phyloP scores from a whole-genome alignment of 169 alveolate genomes.

The Cryptosporidium felis region DNA sequence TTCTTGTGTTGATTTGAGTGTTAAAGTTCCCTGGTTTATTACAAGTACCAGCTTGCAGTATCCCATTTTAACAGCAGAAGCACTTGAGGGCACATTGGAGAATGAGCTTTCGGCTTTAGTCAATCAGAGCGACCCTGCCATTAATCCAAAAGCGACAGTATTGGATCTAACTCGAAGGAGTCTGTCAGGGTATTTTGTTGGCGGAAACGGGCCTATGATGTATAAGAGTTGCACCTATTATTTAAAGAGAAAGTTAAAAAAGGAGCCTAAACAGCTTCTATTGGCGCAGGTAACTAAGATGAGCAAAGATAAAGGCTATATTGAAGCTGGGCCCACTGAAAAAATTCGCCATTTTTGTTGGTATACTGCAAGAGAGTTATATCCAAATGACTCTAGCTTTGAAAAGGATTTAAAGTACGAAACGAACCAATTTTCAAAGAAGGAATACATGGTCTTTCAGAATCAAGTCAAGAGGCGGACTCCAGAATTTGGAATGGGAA shows the following conservation, averaged over 20 bases:
- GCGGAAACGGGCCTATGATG: slow-evolving; percentile 69
- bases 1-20: background rate
- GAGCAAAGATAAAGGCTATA: background rate
- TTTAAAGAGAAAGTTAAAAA: background rate
- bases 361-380: slow-evolving; percentile 34
- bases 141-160: slow-evolving; percentile 64
- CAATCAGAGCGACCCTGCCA: slow-evolving; percentile 23
- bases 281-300: slow-evolving; percentile 32
- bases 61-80: slow-evolving; percentile 19
- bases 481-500: too few species aligned
- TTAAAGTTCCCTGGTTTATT: slow-evolving; percentile 52
- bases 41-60: slow-evolving; percentile 11
- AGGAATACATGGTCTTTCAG: slow-evolving; percentile 1
- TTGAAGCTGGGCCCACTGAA: background rate
- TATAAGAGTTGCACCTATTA: slow-evolving; percentile 50
- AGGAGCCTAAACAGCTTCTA: background rate
- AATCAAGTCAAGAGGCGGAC: too few species aligned
- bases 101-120: slow-evolving; percentile 17
- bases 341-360: slow-evolving; percentile 49
- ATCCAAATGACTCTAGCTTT: slow-evolving; percentile 45
- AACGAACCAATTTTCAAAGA: background rate
- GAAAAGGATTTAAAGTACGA: slow-evolving; percentile 24
- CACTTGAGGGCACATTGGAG: background rate
- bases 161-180: slow-evolving; percentile 2
- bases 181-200: slow-evolving; percentile 44